phyloP scores from a whole-genome alignment of 257 asterid genomes.

The Datura wrightii region DNA sequence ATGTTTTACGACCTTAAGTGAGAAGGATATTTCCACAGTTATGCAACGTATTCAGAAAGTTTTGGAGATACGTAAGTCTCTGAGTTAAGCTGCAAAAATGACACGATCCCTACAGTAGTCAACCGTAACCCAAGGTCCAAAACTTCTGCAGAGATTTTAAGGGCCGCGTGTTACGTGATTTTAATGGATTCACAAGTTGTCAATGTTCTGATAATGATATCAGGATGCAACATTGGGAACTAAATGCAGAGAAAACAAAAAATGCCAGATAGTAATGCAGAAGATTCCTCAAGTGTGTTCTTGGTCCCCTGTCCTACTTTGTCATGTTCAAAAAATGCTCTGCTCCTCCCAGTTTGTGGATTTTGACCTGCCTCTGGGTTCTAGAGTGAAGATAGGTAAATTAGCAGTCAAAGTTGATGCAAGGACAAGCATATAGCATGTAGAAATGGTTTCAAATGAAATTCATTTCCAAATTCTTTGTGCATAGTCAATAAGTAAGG shows the following conservation, averaged over 20 bases:
- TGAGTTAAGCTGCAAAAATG: slow-evolving; percentile 34
- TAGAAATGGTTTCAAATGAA: slow-evolving; percentile 22
- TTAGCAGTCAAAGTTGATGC: slow-evolving; percentile 15
- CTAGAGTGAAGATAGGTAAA: slow-evolving; percentile 10
- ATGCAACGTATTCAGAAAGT: slow-evolving; percentile 55
- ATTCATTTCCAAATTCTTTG: slow-evolving; percentile 29
- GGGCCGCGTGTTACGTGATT: background rate
- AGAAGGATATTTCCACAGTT: slow-evolving; percentile 51
- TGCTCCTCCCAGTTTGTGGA: slow-evolving; percentile 22
- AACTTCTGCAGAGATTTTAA: slow-evolving; percentile 7
- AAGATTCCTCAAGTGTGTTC: background rate
- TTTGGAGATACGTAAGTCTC: slow-evolving; percentile 46
- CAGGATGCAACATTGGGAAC: background rate
- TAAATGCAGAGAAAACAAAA: background rate
- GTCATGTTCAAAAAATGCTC: background rate
- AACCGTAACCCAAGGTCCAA: slow-evolving; percentile 7
- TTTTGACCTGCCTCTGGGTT: slow-evolving; percentile 15
- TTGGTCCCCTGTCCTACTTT: slow-evolving; percentile 20
- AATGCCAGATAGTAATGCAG: background rate
- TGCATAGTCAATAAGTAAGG: slow-evolving; percentile 26
- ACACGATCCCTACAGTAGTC: slow-evolving; percentile 5
- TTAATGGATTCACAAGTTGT: background rate
- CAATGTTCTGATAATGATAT: slow-evolving; percentile 2
- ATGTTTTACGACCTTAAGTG: slow-evolving; percentile 51
- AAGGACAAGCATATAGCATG: slow-evolving; percentile 22